phyloP scores from a whole-genome alignment of 306 rosid genomes.

The Sicyos edulis region DNA sequence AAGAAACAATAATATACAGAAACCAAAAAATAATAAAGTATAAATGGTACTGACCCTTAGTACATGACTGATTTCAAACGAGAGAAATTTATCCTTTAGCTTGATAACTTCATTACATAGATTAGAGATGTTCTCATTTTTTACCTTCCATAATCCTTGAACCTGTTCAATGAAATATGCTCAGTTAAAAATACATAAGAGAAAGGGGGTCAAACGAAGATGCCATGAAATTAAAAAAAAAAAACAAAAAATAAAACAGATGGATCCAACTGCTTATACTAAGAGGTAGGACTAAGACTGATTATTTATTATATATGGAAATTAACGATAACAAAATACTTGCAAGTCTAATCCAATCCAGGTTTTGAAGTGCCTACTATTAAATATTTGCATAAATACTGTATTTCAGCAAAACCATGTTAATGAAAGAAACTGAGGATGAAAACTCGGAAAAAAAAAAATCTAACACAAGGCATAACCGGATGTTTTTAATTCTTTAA shows the following conservation, averaged over 20 bases:
- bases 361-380: too few relatives aligned
- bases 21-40: not conserved
- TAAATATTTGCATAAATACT: too few relatives aligned
- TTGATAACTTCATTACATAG: constrained; percentile 58
- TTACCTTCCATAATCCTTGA: constrained; percentile 76
- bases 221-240: not conserved
- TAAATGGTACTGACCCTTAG: constrained; percentile 60
- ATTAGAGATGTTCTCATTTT: constrained; percentile 46
- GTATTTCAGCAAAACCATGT: too few relatives aligned
- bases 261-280: not conserved
- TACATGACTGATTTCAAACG: constrained; percentile 74
- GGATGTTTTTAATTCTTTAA: too few relatives aligned
- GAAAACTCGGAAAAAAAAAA: too few relatives aligned
- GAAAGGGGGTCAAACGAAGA: constrained; percentile 20
- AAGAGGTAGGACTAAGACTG: not conserved
- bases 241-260: not conserved
- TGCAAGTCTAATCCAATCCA: too few relatives aligned
- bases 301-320: not conserved
- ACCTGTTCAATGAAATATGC: constrained; percentile 49
- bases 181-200: constrained; percentile 20
- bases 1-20: not conserved
- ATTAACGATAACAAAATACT: too few relatives aligned
- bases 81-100: constrained; percentile 63
- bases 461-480: too few relatives aligned
- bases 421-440: too few relatives aligned